Conservation (phyloP, 129 eudicot genomes). For the Arctium lappa region DNA sequence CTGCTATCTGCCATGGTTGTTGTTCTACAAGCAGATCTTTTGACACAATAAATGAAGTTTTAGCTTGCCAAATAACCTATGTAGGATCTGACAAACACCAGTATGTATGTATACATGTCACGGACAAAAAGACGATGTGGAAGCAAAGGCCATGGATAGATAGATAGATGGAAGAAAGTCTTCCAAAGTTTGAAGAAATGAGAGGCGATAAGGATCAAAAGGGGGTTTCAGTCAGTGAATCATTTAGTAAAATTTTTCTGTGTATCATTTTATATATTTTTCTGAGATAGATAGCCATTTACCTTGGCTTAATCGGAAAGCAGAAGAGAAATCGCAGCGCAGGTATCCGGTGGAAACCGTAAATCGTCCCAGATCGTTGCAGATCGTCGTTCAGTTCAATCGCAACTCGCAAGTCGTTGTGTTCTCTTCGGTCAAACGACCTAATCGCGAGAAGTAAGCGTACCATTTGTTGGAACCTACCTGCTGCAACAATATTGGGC, state of each 20-base stretch:
- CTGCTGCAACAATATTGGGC: slow-evolving; percentile 11
- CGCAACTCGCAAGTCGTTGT: slow-evolving; percentile 28
- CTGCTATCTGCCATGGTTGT: slow-evolving; percentile 72
- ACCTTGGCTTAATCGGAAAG: slow-evolving; percentile 33
- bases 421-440: slow-evolving; percentile 25
- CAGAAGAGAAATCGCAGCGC: slow-evolving; percentile 13
- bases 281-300: slow-evolving; percentile 24
- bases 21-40: slow-evolving; percentile 40
- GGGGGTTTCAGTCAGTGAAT: slow-evolving; percentile 25
- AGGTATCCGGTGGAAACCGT: neutral
- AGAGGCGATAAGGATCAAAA: slow-evolving; percentile 16
- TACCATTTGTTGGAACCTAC: neutral
- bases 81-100: slow-evolving; percentile 33
- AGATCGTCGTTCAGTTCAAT: slow-evolving; percentile 30
- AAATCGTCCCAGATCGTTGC: slow-evolving; percentile 15
- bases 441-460: slow-evolving; percentile 18
- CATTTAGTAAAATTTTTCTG: slow-evolving; percentile 18
- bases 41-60: slow-evolving; percentile 34
- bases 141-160: slow-evolving; percentile 24
- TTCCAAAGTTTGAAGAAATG: slow-evolving; percentile 5
- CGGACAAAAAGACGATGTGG: slow-evolving; percentile 14
- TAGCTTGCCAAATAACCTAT: slow-evolving; percentile 29
- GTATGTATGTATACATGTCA: slow-evolving; percentile 19
- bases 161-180: neutral
- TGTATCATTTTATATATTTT: slow-evolving; percentile 14